phyloP scores from a whole-genome alignment of 2,329 filamentous ascomycete species.

The Stemphylium vesicarium region DNA sequence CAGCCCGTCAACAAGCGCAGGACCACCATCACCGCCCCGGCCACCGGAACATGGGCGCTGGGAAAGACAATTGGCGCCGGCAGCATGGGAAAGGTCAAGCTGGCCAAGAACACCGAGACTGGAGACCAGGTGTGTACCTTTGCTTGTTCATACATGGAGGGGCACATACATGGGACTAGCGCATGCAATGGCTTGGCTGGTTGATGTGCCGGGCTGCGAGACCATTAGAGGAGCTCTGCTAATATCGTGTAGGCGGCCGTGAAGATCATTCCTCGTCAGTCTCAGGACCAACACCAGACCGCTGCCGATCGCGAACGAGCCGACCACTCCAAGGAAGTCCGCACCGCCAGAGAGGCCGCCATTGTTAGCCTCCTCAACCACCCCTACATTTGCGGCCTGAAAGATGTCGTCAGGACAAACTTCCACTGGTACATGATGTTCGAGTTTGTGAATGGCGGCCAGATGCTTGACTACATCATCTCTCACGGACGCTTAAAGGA shows the following conservation, averaged over 20 bases:
- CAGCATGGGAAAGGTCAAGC: slow-evolving; percentile 98
- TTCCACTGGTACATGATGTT: slow-evolving; percentile 99
- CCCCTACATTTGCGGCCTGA: slow-evolving; percentile 93
- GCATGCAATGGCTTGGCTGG: not conserved
- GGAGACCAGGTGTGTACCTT: slow-evolving; percentile 77
- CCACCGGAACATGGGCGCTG: slow-evolving; percentile 85
- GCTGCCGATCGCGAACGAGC: slow-evolving; percentile 81
- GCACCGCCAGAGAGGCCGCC: slow-evolving; percentile 92
- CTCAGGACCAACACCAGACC: slow-evolving; percentile 79
- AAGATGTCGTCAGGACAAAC: slow-evolving; percentile 92
- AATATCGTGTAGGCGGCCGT: slow-evolving; percentile 74
- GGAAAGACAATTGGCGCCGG: slow-evolving; percentile 97
- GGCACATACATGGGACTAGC: not conserved
- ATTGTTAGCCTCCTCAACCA: slow-evolving; percentile 95
- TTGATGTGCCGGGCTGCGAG: not conserved
- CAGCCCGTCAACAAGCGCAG: slow-evolving; percentile 53
- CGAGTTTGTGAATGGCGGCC: slow-evolving; percentile 97
- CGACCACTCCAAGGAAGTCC: slow-evolving; percentile 94
- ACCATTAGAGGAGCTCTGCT: slow-evolving; percentile 4
- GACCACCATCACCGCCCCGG: slow-evolving; percentile 87
- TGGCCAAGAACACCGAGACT: slow-evolving; percentile 87
- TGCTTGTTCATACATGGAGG: not conserved
- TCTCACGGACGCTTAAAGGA: slow-evolving; percentile 97
- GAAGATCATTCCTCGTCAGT: slow-evolving; percentile 93
- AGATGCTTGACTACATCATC: slow-evolving; percentile 99